Conservation (phyloP, 768 basidiomycete species). For the Auricularia sp. region DNA sequence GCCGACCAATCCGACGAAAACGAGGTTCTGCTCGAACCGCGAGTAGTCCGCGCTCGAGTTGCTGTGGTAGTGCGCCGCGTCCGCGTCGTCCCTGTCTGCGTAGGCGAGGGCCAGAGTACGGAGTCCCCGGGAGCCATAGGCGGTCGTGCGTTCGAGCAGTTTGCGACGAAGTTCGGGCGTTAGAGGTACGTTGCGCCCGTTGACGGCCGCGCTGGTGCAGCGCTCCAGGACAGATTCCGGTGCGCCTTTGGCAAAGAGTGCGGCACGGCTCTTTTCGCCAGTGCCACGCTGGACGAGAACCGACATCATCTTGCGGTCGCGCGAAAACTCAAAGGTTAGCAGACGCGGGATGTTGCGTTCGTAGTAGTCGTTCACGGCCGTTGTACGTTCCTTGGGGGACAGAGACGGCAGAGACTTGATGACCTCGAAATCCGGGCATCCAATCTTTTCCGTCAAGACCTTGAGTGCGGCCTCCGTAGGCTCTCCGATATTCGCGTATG, state of each 20-base stretch:
- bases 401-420: conserved; percentile 49
- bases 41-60: conserved; percentile 73
- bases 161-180: conserved; percentile 47
- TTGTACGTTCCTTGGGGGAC: conserved; percentile 53
- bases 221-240: conserved; percentile 91
- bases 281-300: conserved; percentile 65
- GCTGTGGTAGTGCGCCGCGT: conserved; percentile 73
- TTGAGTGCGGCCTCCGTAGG: conserved; percentile 96
- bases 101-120: conserved; percentile 90
- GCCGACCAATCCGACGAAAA: conserved; percentile 90
- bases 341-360: conserved; percentile 68
- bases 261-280: conserved; percentile 36
- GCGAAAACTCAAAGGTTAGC: conserved; percentile 93
- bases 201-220: conserved; percentile 63
- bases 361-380: conserved; percentile 76
- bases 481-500: conserved; percentile 82
- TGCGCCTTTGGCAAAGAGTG: conserved; percentile 90
- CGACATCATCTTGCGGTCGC: conserved; percentile 99
- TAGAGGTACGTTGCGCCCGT: conserved; percentile 56
- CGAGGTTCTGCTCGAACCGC: conserved; percentile 83
- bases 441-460: conserved; percentile 91
- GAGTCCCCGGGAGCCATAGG: conserved; percentile 74
- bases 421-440: conserved; percentile 52
- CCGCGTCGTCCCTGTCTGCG: conserved; percentile 63
- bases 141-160: conserved; percentile 54